Evolutionary conservation across 495 filamentous ascomycete genomes (phyloP), one percentile per base, ranked within the genome.

Genomic region (Geoglossum glabrum): DNA sequence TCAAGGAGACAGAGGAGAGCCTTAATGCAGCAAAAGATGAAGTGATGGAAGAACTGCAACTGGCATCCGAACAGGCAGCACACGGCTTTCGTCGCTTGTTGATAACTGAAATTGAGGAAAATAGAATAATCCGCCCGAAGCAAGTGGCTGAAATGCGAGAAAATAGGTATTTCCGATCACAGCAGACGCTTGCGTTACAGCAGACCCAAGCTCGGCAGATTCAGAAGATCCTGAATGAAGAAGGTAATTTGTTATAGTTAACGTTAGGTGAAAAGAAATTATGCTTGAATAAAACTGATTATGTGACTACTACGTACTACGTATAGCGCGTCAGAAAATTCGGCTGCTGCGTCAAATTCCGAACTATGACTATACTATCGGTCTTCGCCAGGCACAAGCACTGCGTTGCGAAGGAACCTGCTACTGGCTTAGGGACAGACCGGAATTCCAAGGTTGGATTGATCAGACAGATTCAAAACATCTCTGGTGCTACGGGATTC

Each of bases 211-310:
- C 56, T 52, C 59, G 59, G 40, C 55, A 57, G 46, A 61, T 57
- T 58, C 59, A 61, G 54, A 57, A 57, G 55, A 61, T 61, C 25
- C 55, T 61, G 40, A 61, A 45, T 11, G 43, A 61, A 38, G 59
- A 57, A 61, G 59, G 59, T 61, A 54, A 57, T 52, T 36, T 43
- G 28, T 43, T 49, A 51, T 21, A 28, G 26, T 5, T 36, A 49
- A 5, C 19, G 26, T 5, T 36, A 49, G 17, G 50, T 43, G 38
- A 25, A 52, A 57, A 57, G 27, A 30, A 56, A 17, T 23, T 11
- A 57, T 28, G 21, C 45, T 56, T 2, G 26, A 45, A 61, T 21
- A 49, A 57, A 57, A 31, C 59, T 61, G 57, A 57, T 54, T 52
- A 57, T 61, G 25, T 61, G 26, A 45, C 19, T 52, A 54, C 21